Base-by-base conservation (phyloP, 2,329 filamentous ascomycete species). In the Calonectria henricotiae region DNA sequence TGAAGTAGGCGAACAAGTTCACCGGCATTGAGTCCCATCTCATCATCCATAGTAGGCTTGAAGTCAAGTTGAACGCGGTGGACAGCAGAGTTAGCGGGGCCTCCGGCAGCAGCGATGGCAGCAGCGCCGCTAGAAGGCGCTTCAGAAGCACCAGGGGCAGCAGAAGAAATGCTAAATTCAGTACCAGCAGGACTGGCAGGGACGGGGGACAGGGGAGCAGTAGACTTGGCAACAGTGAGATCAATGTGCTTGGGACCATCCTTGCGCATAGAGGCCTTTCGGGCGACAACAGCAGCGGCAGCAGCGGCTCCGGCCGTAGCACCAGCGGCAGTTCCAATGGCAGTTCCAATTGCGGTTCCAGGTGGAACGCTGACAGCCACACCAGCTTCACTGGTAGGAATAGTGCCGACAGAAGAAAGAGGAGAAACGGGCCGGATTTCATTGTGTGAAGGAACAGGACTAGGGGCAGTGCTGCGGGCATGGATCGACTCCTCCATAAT, bases 61-160 rank as follows among this genome's bases (percentile, higher is more conserved):
- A 98, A 99, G 82, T 98, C 95, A 75, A 98, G 90, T 82, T 98
- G 94, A 39, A 98, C 94, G 73, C 96, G 94, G 82, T 98, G 93
- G 66, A 98, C 95, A 74, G 94, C 82, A 67, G 89, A 86, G 72
- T 86, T 83, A 43, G 85, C 79, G 25, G 91, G 89, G 20, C 89
- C 90, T 67, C 88, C 90, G 51, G 89, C 89, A 62, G 88, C 89
- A 13, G 89, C 89, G 74, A 91, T 91, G 49, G 89, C 90, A 12
- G 87, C 88, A 49, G 89, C 89, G 39, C 87, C 85, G 44, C 83
- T 80, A 4, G 88, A 87, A 30, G 85, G 82, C 20, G 67, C 70
- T 13, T 74, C 60, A 79, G 83, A 43, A 82, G 83, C 67, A 23
- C 86, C 86, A 44, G 87, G 82, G 13, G 85, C 82, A 25, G 88